Conservation (phyloP, 2,329 filamentous ascomycete genomes). For the Trichoderma pleuroti region DNA sequence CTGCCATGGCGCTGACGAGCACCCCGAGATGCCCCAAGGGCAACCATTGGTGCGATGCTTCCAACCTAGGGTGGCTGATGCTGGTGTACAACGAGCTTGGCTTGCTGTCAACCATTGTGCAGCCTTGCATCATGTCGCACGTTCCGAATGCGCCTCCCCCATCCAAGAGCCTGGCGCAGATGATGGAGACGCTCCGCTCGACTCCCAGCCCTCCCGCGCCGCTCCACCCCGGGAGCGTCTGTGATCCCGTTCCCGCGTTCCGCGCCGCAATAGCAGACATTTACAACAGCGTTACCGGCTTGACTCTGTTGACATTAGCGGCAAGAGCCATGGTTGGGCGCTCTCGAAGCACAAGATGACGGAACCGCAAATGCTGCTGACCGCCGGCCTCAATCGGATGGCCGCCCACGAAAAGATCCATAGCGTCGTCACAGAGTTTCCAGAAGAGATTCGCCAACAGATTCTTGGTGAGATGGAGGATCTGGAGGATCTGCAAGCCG, state of each 20-base stretch:
- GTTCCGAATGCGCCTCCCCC: slow-evolving; percentile 28
- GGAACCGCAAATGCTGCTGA: slow-evolving; percentile 36
- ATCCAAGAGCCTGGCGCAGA: slow-evolving; percentile 41
- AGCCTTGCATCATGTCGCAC: slow-evolving; percentile 28
- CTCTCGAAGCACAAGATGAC: slow-evolving; percentile 39
- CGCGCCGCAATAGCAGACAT: slow-evolving; percentile 47
- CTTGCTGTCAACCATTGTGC: slow-evolving; percentile 41
- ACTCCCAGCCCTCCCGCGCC: slow-evolving; percentile 44
- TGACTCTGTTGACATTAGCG: slow-evolving; percentile 49
- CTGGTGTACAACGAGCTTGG: slow-evolving; percentile 47
- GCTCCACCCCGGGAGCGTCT: slow-evolving; percentile 42
- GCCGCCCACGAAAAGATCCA: slow-evolving; percentile 31
- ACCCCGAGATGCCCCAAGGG: slow-evolving; percentile 48
- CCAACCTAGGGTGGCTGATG: slow-evolving; percentile 53
- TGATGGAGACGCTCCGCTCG: slow-evolving; percentile 42
- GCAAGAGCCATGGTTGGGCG: slow-evolving; percentile 48
- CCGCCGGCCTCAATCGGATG: slow-evolving; percentile 32
- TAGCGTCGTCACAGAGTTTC: slow-evolving; percentile 34
- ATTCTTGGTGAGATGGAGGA: slow-evolving; percentile 41
- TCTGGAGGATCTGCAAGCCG: slow-evolving; percentile 41
- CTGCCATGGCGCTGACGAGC: slow-evolving; percentile 32
- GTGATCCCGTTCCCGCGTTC: slow-evolving; percentile 49
- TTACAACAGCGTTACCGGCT: slow-evolving; percentile 47
- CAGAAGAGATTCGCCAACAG: slow-evolving; percentile 37
- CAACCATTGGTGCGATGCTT: slow-evolving; percentile 49